phyloP scores from a whole-genome alignment of 495 filamentous ascomycete species.

The Aspergillus biplanus region DNA sequence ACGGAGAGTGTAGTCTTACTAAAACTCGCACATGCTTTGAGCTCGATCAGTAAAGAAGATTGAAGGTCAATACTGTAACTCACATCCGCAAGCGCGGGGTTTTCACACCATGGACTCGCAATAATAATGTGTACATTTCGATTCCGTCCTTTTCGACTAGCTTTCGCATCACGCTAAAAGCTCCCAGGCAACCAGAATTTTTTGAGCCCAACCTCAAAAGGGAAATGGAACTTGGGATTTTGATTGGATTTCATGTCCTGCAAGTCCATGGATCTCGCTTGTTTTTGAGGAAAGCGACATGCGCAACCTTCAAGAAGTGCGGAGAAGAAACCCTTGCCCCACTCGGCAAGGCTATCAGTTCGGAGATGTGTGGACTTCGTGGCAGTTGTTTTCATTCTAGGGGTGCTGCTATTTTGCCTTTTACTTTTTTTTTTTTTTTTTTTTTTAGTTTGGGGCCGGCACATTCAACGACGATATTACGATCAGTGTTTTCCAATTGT shows the following conservation, averaged over 20 bases:
- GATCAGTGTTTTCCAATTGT: background rate
- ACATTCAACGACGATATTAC: background rate
- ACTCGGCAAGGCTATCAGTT: too few species aligned
- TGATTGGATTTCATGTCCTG: background rate
- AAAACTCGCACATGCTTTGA: constrained; percentile 63
- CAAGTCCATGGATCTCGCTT: background rate
- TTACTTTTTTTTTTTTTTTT: background rate
- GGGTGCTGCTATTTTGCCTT: background rate
- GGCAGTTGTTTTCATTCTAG: too few species aligned
- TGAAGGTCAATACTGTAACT: constrained; percentile 25
- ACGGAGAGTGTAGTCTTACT: constrained; percentile 95
- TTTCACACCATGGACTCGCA: too few species aligned
- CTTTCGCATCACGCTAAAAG: too few species aligned
- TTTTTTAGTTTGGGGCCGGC: background rate
- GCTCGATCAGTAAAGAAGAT: constrained; percentile 49
- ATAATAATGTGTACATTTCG: too few species aligned
- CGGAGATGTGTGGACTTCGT: too few species aligned
- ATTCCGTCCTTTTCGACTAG: too few species aligned
- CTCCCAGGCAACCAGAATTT: too few species aligned
- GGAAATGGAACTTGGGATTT: too few species aligned
- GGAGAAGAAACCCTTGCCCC: background rate
- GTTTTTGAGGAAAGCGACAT: background rate
- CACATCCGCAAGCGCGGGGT: background rate
- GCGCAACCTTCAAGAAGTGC: background rate
- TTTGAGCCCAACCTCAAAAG: too few species aligned